Base-by-base conservation (phyloP, 2,329 filamentous ascomycete genomes). In the Trichoderma sp. region DNA sequence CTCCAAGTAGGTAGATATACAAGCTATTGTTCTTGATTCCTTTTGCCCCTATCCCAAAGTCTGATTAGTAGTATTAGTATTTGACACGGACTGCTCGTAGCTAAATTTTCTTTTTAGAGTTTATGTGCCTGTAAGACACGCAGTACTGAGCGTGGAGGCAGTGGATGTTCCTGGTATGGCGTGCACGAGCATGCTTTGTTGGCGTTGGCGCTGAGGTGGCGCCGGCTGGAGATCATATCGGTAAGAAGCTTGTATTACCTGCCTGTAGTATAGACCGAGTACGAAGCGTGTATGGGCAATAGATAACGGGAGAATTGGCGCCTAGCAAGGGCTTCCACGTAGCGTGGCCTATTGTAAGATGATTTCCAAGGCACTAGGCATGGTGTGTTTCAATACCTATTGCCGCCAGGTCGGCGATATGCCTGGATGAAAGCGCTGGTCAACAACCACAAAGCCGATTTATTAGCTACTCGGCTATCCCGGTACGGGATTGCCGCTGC, bases 101-200 rank as follows among this genome's bases (percentile, higher is more conserved):
- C 52, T 49, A n/a, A 49, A 21, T 24, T 49, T 18, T 5, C 34
- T 21, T 18, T 63, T 54, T 59, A 59, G n/a, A 59, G 64, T 68
- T 68, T 54, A 24, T 28, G 65, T 60, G 65, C 65, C 65, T 68
- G 65, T 60, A 46, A 37, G 43, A 49, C 65, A 37, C 30, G 54
- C 39, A 34, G 24, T 13, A 5, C 63, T 26, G 46, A 34, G 28
- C 49, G 39, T 30, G 54, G 43, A 43, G 18, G 14, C 46, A 14
- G 18, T 46, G 13, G 39, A 59, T 66, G 64, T 59, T 37, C 54
- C 28, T 66, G 54, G 63, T 59, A 59, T 49, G 63, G 54, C 37
- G 54, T 49, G 13, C 14, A 46, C n/a, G n/a, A 16, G 51, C 51
- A 51, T 32, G 59, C 8, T 43, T 32, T 54, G 32, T 58, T 34